Evolutionary conservation across 306 rosid species (phyloP), one percentile per base, ranked within the genome.

Genomic region (Rosa lucieae): DNA sequence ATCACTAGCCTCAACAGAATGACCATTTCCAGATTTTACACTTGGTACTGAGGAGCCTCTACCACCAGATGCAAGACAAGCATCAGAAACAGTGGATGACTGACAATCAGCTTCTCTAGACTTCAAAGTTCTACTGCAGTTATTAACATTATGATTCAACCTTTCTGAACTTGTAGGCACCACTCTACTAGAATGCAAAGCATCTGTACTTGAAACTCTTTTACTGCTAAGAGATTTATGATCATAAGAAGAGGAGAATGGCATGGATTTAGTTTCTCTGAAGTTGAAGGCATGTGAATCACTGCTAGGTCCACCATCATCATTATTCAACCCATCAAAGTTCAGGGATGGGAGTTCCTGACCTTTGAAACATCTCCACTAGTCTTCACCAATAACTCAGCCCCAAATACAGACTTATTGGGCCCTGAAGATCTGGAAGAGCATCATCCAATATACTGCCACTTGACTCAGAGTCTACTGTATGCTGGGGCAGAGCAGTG

Each of bases 21-120:
- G 85, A 58, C 76, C 86, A 77, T 61, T 78, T 79, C 78, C 84
- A 56, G 68, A 53, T 80, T 79, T 85, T 47, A 86, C n/a, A 72
- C 70, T 58, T 72, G 83, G 69, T 81, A 74, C 75, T 5, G 85
- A 78, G 55, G 80, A 63, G 39, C 69, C 78, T 82, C 80, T 77
- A 48, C 72, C 80, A 82, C 83, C 69, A 80, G 90, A 85, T 75
- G 83, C 77, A 79, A 81, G 63, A 59, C 71, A 66, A 85, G 85
- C 72, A 85, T 79, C 85, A 61, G 81, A 78, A 84, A 37, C 40
- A 32, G 67, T 49, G 55, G 26, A 48, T 8, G 86, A 46, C 59
- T 61, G 74, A 43, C 63, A 20, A 52, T 85, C 80, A 73, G 80
- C 79, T 70, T 79, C 85, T 58, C 75, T 63, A 14, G 87, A 80